Evolutionary conservation across 148 eudicot species (phyloP).

Genomic region (Dianthus caryophyllus): DNA sequence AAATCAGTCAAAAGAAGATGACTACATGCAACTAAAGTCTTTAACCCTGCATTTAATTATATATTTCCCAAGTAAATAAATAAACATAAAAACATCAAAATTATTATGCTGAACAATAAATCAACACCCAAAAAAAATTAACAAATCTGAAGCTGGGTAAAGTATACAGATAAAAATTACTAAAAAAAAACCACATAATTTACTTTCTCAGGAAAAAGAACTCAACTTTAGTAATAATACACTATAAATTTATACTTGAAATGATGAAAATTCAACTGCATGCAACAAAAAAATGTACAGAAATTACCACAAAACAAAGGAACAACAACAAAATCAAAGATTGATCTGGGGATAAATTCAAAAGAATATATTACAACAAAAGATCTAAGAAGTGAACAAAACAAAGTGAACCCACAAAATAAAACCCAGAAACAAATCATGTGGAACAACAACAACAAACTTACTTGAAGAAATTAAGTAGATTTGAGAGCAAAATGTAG

Average conservation of each 20-base stretch:
- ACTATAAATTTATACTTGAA: not conserved
- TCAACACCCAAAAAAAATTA: not conserved
- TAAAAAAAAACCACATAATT: constrained; percentile 3
- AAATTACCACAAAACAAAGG: not conserved
- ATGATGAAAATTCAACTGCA: constrained; percentile 1
- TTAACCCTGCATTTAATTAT: not conserved
- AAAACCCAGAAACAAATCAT: not conserved
- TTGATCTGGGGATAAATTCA: not conserved
- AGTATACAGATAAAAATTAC: constrained; percentile 6
- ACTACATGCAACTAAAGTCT: constrained; percentile 6
- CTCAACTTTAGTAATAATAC: not conserved
- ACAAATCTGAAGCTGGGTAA: constrained; percentile 25
- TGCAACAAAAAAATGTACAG: not conserved
- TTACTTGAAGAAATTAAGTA: constrained; percentile 14
- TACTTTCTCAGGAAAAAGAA: not conserved
- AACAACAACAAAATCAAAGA: not conserved
- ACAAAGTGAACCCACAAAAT: not conserved
- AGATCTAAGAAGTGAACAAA: constrained; percentile 14
- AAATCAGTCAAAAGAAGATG: constrained; percentile 22
- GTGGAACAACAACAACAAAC: not conserved
- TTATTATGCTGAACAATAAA: not conserved
- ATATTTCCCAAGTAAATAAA: not conserved
- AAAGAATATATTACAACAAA: not conserved
- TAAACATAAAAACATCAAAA: constrained; percentile 1
- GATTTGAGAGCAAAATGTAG: constrained; percentile 9